A percentile compares a stretch with the other conserved stretches of the same genome.
phyloP scores from a whole-genome alignment of 2,329 filamentous ascomycete genomes.

The Lasiodiplodia citricola region DNA sequence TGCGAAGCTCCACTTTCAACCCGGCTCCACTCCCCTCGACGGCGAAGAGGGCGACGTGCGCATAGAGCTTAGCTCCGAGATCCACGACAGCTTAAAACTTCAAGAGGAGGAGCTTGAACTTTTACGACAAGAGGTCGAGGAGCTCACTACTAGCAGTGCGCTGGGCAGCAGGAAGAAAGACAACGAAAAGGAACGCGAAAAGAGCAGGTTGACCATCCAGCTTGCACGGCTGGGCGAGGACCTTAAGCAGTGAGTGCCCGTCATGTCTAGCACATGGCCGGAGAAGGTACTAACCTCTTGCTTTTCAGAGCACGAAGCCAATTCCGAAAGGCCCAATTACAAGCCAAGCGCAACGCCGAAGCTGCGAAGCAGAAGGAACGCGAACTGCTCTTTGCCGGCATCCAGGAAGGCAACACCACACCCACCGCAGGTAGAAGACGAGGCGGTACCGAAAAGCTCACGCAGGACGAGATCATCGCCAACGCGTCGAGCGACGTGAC shows the following conservation, averaged over 20 bases:
- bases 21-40: slow-evolving; percentile 64
- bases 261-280: slow-evolving; percentile 47
- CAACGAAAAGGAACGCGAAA: slow-evolving; percentile 65
- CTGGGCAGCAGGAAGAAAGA: slow-evolving; percentile 49
- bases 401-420: slow-evolving; percentile 53
- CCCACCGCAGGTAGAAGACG: slow-evolving; percentile 42
- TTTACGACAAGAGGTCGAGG: slow-evolving; percentile 76
- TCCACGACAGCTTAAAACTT: slow-evolving; percentile 76
- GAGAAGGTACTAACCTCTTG: slow-evolving; percentile 12
- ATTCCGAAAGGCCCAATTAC: slow-evolving; percentile 82
- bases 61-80: slow-evolving; percentile 78
- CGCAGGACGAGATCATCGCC: slow-evolving; percentile 74
- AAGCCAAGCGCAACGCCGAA: slow-evolving; percentile 76
- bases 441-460: slow-evolving; percentile 57
- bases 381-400: slow-evolving; percentile 72
- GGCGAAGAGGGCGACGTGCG: slow-evolving; percentile 69
- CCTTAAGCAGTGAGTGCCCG: slow-evolving; percentile 66
- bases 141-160: slow-evolving; percentile 57
- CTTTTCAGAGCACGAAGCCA: slow-evolving; percentile 61
- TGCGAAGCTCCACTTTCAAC: slow-evolving; percentile 64
- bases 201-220: slow-evolving; percentile 68
- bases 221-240: slow-evolving; percentile 72
- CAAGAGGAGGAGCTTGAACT: slow-evolving; percentile 85
- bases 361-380: slow-evolving; percentile 77
- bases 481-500: slow-evolving; percentile 85